phyloP scores from a whole-genome alignment of 192 early-diverging fungal species.

The Lunasporangiospora selenospora region DNA sequence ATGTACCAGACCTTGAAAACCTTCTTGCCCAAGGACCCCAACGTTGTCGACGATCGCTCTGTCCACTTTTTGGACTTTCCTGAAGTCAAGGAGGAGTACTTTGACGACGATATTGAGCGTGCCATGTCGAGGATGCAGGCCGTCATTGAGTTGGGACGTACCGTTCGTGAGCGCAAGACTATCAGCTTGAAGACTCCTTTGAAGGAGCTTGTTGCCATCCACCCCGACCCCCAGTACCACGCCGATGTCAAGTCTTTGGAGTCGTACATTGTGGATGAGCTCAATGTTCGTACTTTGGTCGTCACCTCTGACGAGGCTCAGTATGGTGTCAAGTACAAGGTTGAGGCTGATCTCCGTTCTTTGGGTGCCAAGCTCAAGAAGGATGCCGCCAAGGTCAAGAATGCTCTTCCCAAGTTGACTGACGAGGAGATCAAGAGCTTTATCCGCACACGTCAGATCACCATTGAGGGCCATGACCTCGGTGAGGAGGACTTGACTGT shows the following conservation, averaged over 20 bases:
- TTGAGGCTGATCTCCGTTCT: conserved; percentile 89
- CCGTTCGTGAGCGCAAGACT: conserved; percentile 89
- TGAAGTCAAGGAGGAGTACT: conserved; percentile 92
- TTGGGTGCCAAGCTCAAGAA: conserved; percentile 92
- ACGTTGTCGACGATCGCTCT: conserved; percentile 76
- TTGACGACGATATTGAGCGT: conserved; percentile 95
- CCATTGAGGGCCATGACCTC: conserved; percentile 81
- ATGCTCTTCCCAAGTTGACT: conserved; percentile 77
- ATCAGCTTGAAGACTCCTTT: conserved; percentile 95
- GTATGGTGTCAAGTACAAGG: conserved; percentile 93
- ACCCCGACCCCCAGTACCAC: conserved; percentile 87
- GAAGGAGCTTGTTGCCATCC: conserved; percentile 91
- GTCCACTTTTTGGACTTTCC: conserved; percentile 98
- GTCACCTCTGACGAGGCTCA: conserved; percentile 90
- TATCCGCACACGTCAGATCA: conserved; percentile 67
- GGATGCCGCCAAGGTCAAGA: conserved; percentile 86
- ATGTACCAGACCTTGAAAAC: conserved; percentile 95
- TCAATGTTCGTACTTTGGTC: conserved; percentile 88
- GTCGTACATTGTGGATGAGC: conserved; percentile 89
- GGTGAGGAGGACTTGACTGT: conserved; percentile 85
- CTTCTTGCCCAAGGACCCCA: conserved; percentile 67
- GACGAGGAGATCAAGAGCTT: conserved; percentile 86
- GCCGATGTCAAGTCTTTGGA: conserved; percentile 86
- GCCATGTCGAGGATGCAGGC: conserved; percentile 93
- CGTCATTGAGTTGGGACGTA: conserved; percentile 95